phyloP scores from a whole-genome alignment of 768 basidiomycete species.

The Phaeotremella skinneri region DNA sequence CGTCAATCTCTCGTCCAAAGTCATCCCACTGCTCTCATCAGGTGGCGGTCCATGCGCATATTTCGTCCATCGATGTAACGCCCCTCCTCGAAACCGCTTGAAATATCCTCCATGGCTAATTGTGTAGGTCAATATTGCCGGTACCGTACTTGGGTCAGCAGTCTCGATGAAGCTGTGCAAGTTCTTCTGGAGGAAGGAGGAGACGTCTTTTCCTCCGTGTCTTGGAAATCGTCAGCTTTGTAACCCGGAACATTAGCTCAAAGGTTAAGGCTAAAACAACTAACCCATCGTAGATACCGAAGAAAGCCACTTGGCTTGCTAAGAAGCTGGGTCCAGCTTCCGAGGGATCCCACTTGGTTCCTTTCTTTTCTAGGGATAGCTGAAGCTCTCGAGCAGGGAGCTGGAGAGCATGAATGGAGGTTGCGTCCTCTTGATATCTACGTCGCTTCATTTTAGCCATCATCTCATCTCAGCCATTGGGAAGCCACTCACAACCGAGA shows the following conservation, averaged over 20 bases:
- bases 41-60: constrained; percentile 28
- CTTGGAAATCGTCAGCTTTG: constrained; percentile 53
- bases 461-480: background rate
- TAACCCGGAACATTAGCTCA: background rate
- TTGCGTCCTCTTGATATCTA: constrained; percentile 88
- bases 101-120: constrained; percentile 66
- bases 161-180: constrained; percentile 81
- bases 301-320: constrained; percentile 73
- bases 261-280: constrained; percentile 31
- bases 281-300: constrained; percentile 90
- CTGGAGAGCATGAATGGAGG: constrained; percentile 71
- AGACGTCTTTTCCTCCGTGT: constrained; percentile 87
- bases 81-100: constrained; percentile 79
- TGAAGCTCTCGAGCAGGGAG: constrained; percentile 72
- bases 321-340: constrained; percentile 56
- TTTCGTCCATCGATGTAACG: constrained; percentile 53
- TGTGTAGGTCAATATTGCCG: constrained; percentile 55
- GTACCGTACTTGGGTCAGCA: constrained; percentile 67
- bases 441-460: background rate
- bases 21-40: constrained; percentile 52
- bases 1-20: constrained; percentile 81
- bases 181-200: constrained; percentile 79
- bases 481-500: constrained; percentile 27
- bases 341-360: constrained; percentile 69
- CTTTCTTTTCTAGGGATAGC: constrained; percentile 61